Percentiles rank a stretch among this genome's conserved stretches.
These are phyloP conservation scores for Penicillium longicatenatum DNA, from an alignment of 495 filamentous ascomycete species.

Conservation along the genomic window DNA sequence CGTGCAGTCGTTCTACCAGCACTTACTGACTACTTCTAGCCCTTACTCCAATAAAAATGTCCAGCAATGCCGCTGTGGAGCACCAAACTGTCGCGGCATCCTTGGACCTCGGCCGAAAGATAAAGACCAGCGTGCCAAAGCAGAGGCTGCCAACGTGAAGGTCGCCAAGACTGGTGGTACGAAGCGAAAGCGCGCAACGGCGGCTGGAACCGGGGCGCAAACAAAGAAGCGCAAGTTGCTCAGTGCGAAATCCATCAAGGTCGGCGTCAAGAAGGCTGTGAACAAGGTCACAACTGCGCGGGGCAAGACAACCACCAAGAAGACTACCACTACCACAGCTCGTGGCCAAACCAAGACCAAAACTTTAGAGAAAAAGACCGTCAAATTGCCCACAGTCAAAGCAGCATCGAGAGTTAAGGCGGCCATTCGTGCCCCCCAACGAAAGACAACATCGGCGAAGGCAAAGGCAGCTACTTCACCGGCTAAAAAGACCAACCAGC, in stretches of 20 bases:
- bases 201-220: constrained; percentile 20
- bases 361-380: constrained; percentile 22
- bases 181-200: constrained; percentile 35
- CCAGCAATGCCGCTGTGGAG: constrained; percentile 80
- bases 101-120: constrained; percentile 72
- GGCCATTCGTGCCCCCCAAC: constrained; percentile 14
- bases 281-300: constrained; percentile 22
- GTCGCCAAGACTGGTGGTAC: constrained; percentile 44
- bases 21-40: constrained; percentile 27
- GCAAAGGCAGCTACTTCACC: constrained; percentile 15
- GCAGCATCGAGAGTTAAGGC: constrained; percentile 25
- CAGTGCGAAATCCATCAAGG: constrained; percentile 36
- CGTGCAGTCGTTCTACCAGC: background rate
- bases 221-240: constrained; percentile 44
- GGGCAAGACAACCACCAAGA: constrained; percentile 25
- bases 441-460: constrained; percentile 23
- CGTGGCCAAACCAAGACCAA: constrained; percentile 13
- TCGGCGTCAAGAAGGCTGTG: constrained; percentile 41
- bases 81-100: constrained; percentile 73
- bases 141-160: constrained; percentile 40
- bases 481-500: constrained; percentile 21
- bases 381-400: constrained; percentile 35
- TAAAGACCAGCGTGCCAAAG: constrained; percentile 43
- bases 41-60: constrained; percentile 81
- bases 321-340: constrained; percentile 16